Percentiles rank a stretch among this genome's conserved stretches.
Evolutionary conservation across 2,329 filamentous ascomycete species (phyloP).

Genomic region (Arthrobotrys conoides): DNA sequence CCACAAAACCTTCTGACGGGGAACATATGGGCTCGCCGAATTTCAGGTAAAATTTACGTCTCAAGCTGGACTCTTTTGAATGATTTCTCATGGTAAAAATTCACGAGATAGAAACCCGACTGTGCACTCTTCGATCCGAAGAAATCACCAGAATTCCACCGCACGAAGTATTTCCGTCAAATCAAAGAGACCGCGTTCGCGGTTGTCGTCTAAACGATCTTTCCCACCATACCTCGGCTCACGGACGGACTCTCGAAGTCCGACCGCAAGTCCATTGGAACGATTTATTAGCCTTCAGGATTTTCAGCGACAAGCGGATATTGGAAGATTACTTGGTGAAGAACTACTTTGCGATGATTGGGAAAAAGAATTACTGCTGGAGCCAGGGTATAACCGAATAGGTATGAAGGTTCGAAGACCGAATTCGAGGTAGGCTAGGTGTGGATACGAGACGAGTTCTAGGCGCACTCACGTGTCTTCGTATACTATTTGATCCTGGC

Average conservation of each 20-base stretch:
- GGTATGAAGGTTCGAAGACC: slow-evolving; percentile 12
- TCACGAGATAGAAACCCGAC: neutral
- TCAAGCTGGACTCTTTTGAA: neutral
- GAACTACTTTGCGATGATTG: slow-evolving; percentile 17
- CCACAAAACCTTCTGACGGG: neutral
- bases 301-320: slow-evolving; percentile 22
- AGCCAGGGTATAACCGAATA: neutral
- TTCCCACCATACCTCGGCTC: neutral
- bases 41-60: neutral
- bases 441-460: neutral
- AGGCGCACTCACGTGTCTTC: neutral
- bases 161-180: neutral
- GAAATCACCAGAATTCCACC: neutral
- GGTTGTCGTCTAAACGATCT: neutral
- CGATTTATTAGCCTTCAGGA: slow-evolving; percentile 11
- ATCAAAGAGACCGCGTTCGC: neutral
- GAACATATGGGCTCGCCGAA: neutral
- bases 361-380: slow-evolving; percentile 2
- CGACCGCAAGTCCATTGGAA: neutral
- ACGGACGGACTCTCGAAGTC: slow-evolving; percentile 4
- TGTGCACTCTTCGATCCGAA: neutral
- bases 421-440: neutral
- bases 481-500: neutral
- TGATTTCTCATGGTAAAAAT: neutral
- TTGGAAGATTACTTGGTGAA: slow-evolving; percentile 17